Percentiles rank a stretch among this genome's conserved stretches.
phyloP scores from a whole-genome alignment of 2,329 filamentous ascomycete genomes.

The Hypoxylon sp. region DNA sequence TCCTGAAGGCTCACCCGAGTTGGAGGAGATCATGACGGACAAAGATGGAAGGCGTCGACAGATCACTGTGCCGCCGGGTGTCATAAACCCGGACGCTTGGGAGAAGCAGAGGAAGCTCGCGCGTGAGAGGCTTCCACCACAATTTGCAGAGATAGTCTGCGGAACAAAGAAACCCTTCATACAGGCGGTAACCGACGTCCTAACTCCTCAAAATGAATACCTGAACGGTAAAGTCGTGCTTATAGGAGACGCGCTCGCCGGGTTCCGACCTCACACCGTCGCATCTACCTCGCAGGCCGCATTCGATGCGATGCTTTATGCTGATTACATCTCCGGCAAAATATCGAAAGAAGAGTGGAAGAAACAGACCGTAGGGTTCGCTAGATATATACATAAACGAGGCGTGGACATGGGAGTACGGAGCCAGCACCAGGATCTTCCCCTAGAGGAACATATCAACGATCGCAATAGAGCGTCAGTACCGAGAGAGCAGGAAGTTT shows the following conservation, averaged over 20 bases:
- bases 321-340: slow-evolving; percentile 54
- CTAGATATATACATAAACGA: slow-evolving; percentile 54
- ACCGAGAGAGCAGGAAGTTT: slow-evolving; percentile 53
- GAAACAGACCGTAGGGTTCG: slow-evolving; percentile 55
- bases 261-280: slow-evolving; percentile 62
- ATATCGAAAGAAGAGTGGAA: slow-evolving; percentile 55
- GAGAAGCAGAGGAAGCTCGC: slow-evolving; percentile 55
- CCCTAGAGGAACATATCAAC: slow-evolving; percentile 53
- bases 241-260: slow-evolving; percentile 61
- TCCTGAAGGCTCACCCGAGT: slow-evolving; percentile 52
- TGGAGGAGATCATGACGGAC: slow-evolving; percentile 57
- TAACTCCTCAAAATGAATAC: slow-evolving; percentile 55
- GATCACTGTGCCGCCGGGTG: slow-evolving; percentile 58
- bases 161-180: slow-evolving; percentile 60
- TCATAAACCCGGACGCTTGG: slow-evolving; percentile 54
- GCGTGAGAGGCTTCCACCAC: slow-evolving; percentile 55
- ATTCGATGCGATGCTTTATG: slow-evolving; percentile 56
- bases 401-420: slow-evolving; percentile 56
- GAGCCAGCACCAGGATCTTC: slow-evolving; percentile 54
- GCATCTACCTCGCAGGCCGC: slow-evolving; percentile 60
- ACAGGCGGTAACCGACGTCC: slow-evolving; percentile 58
- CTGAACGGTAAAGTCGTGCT: slow-evolving; percentile 58
- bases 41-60: slow-evolving; percentile 51
- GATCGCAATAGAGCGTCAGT: slow-evolving; percentile 56
- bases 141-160: slow-evolving; percentile 59